Percentiles rank a stretch among this genome's conserved stretches.
Evolutionary conservation across 495 filamentous ascomycete genomes (phyloP).

Genomic region (Aspergillus ostianus): DNA sequence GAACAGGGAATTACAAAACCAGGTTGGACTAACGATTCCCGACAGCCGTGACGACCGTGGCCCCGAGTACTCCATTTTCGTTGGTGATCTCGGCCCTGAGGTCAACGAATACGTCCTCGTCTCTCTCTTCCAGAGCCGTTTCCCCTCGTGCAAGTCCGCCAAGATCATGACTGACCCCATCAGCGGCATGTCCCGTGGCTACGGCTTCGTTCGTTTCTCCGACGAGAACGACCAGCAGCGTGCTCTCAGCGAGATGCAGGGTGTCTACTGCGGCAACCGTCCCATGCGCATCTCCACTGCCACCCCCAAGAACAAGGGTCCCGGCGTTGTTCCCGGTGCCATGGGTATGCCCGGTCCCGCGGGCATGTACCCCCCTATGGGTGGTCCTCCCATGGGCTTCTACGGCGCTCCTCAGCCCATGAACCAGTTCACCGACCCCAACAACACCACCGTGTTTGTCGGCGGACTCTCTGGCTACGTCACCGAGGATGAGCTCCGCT

Average conservation of each 20-base stretch:
- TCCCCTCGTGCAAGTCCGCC: slow-evolving; percentile 96
- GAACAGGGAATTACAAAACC: neutral
- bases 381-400: slow-evolving; percentile 75
- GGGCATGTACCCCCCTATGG: slow-evolving; percentile 64
- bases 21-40: slow-evolving; percentile 18
- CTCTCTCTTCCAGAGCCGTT: slow-evolving; percentile 92
- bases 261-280: slow-evolving; percentile 97
- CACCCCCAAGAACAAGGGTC: slow-evolving; percentile 92
- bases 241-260: slow-evolving; percentile 96
- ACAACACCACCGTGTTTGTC: slow-evolving; percentile 99
- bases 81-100: slow-evolving; percentile 95
- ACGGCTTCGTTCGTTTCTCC: slow-evolving; percentile 96
- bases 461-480: slow-evolving; percentile 97
- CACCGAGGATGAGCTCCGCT: slow-evolving; percentile 97
- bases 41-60: slow-evolving; percentile 86
- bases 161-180: slow-evolving; percentile 99
- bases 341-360: slow-evolving; percentile 54
- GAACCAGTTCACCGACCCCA: slow-evolving; percentile 99
- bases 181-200: slow-evolving; percentile 94
- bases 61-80: slow-evolving; percentile 95
- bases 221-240: slow-evolving; percentile 94
- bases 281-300: slow-evolving; percentile 99
- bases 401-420: slow-evolving; percentile 89
- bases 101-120: slow-evolving; percentile 98
- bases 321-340: slow-evolving; percentile 55